Evolutionary conservation across 495 filamentous ascomycete species (phyloP).

Genomic region (Neurospora discreta): DNA sequence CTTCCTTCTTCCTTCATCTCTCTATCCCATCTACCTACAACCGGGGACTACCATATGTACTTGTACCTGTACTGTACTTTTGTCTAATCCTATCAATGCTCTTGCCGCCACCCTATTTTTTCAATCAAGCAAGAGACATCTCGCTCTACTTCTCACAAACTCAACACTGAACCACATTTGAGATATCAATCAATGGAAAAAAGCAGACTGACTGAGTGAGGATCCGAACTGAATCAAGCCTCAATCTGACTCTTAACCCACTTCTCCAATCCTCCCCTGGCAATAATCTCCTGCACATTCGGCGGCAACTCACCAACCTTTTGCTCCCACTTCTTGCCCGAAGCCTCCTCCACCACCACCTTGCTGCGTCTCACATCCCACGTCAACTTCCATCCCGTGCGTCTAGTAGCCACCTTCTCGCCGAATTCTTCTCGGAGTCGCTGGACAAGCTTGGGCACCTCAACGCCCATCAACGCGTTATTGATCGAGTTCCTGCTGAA

Average conservation of each 20-base stretch:
- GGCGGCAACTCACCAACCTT: conserved; percentile 77
- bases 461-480: conserved; percentile 77
- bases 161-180: no score
- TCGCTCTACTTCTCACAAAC: no score
- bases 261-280: conserved; percentile 64
- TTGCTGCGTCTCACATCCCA: conserved; percentile 73
- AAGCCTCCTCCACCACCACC: conserved; percentile 55
- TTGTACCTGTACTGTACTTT: no score
- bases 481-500: conserved; percentile 86
- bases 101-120: no score
- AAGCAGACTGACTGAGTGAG: no score
- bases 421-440: conserved; percentile 56
- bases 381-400: conserved; percentile 67
- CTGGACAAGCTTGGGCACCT: conserved; percentile 62
- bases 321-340: conserved; percentile 53
- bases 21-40: background rate
- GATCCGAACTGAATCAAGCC: no score
- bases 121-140: no score
- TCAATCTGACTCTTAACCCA: conserved; percentile 67
- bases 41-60: no score
- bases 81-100: no score
- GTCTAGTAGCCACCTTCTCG: no score
- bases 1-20: no score
- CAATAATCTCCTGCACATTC: conserved; percentile 87
- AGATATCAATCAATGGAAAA: no score